A percentile compares a stretch with the other conserved stretches of the same genome.
Evolutionary conservation across 2,329 filamentous ascomycete genomes (phyloP).

Genomic region (Alternaria longipes): DNA sequence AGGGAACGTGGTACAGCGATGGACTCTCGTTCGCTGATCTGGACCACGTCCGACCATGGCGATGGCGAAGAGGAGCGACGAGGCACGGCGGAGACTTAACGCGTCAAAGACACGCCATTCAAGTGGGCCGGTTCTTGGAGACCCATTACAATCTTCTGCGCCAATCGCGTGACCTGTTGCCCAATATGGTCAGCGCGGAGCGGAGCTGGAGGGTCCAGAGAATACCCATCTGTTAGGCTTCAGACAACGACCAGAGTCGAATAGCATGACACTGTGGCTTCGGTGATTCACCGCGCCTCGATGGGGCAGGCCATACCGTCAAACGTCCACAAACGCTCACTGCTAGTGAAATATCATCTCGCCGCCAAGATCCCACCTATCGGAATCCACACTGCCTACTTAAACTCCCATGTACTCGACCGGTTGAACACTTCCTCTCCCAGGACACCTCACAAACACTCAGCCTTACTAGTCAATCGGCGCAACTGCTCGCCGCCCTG

Average conservation of each 20-base stretch:
- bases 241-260: neutral
- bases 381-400: neutral
- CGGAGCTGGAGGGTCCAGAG: neutral
- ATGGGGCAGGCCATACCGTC: conserved; percentile 3
- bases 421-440: neutral
- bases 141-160: neutral
- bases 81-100: neutral
- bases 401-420: conserved; percentile 11
- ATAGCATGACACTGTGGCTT: conserved; percentile 15
- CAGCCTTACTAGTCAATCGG: conserved; percentile 2
- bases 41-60: neutral
- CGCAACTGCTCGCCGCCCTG: conserved; percentile 7
- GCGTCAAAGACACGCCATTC: neutral
- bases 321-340: conserved; percentile 2
- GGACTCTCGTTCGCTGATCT: conserved; percentile 8
- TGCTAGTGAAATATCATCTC: conserved; percentile 1
- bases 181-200: neutral
- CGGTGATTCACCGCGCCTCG: conserved; percentile 8
- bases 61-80: conserved; percentile 1
- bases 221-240: neutral
- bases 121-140: neutral
- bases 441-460: conserved; percentile 2
- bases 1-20: conserved; percentile 7
- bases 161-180: conserved; percentile 6
- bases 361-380: neutral